A percentile compares a stretch with the other conserved stretches of the same genome.
Conservation (phyloP, 352 stramenopile genomes). For the Pythium sp. region DNA sequence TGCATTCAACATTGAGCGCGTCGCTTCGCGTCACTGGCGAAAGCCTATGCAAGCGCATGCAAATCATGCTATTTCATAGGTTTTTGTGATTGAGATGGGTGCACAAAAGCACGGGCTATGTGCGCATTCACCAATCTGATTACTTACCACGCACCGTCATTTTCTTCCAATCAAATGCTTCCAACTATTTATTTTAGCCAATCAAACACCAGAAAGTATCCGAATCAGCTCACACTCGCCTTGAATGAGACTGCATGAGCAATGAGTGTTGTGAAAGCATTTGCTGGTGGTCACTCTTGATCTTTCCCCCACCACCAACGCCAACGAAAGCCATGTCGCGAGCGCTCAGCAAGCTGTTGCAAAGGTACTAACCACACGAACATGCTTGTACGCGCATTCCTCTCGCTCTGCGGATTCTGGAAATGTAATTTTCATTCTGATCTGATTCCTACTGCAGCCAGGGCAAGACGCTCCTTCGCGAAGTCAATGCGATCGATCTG, state of each 20-base stretch:
- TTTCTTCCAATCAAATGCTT: not conserved
- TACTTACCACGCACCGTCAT: constrained; percentile 7
- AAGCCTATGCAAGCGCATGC: constrained; percentile 6
- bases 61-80: constrained; percentile 6
- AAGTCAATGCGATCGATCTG: constrained; percentile 46
- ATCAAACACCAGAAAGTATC: not conserved
- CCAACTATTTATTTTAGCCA: not conserved
- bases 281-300: not conserved
- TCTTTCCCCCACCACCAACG: not conserved
- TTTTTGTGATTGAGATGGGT: constrained; percentile 1
- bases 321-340: constrained; percentile 20
- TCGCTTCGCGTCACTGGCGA: constrained; percentile 4
- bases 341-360: constrained; percentile 27
- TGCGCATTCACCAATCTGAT: constrained; percentile 9
- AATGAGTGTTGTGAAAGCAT: not conserved
- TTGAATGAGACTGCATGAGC: not conserved
- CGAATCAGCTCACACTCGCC: not conserved
- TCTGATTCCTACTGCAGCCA: constrained; percentile 17
- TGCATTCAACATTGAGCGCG: not conserved
- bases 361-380: constrained; percentile 2
- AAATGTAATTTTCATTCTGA: not conserved
- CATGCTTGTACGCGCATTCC: not conserved
- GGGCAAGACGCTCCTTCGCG: constrained; percentile 32
- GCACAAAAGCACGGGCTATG: not conserved
- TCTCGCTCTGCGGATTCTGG: not conserved